Base-by-base conservation (phyloP, 805 yeast species). In the Lipomyces sp. region DNA sequence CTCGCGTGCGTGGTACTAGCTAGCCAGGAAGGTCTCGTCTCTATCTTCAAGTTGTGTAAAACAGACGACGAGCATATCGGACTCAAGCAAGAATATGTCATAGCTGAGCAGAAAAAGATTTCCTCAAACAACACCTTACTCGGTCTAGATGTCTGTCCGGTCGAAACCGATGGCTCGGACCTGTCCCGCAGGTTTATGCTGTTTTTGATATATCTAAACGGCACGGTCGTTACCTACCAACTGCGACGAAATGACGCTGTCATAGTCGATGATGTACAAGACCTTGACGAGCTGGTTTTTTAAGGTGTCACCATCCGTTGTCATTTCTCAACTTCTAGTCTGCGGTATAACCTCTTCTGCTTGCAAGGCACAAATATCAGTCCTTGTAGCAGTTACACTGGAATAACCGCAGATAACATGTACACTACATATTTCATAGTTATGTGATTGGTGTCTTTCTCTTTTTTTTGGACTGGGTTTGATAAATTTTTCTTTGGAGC, bases 1-100 rank as follows among this genome's bases (percentile, higher is more conserved):
- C 57, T 67, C 4, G 61, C 65, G 7, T 60, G 64, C 51, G 59
- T 62, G n/a, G 30, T 67, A 11, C 39, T 63, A 15, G 70, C 62
- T 3, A 60, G 59, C 24, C 70, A 63, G 34, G 63, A 61, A 30
- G 70, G 70, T 34, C 35, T 51, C 30, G 48, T 65, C 13, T 61
- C 70, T 13, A 51, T 67, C 11, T 67, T 67, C 59, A 67, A 65
- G 54, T 57, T 60, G 8, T 67, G 70, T 59, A 53, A 59, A 34
- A 54, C 48, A 5, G 66, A 50, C 2, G 50, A 57, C 48, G 60
- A 30, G 30, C 53, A 54, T 24, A 2, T 60, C 51, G 70, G 70
- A 5, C 39, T 67, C 35, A 65, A 65, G 54, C 70, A 67, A 34
- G 70, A 67, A 45, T 53, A 53, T 57, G 62, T 67, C 30, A 18